Base-by-base conservation (phyloP, 176 grass and related monocot species). In the Otatea glauca region DNA sequence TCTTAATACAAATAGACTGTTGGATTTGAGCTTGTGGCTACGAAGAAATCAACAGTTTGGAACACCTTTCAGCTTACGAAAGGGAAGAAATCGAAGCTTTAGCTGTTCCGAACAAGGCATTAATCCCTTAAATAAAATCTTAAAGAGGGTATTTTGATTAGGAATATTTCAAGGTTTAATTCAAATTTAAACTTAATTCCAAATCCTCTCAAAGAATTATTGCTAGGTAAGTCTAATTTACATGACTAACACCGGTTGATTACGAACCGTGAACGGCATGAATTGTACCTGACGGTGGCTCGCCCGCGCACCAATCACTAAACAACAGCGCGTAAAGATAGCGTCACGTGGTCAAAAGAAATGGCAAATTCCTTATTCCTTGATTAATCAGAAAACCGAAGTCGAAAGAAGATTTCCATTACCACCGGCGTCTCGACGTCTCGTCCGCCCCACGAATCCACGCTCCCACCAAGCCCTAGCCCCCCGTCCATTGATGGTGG, bases 391-490 rank as follows among this genome's bases (percentile, higher is more conserved):
- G 55, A 64, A 49, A 63, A 88, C 20, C 56, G 39, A 27, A 65
- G 37, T 78, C 20, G 18, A 5, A 34, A 34, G 12, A n/a, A 39
- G 16, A 4, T 13, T 37, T 41, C 56, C 24, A 58, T 81, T 29
- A n/a, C 35, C 37, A 59, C 35, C 56, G 63, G 63, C 78, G 42
- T 35, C 83, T 43, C 68, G 23, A 13, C 81, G 50, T 47, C 58
- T 34, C 78, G 68, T 35, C 81, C 51, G 21, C 49, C 70, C 35
- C 62, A 80, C 34, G 70, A 48, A 73, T 43, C 78, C 77, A 71
- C 65, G 84, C 75, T 60, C 60, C 81, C 68, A 83, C 87, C 81
- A 29, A 79, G 49, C 78, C 88, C 83, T 85, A 89, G 78, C 83
- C 61, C 83, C 51, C 39, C n/a, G 50, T 65, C 74, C 65, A 44